Percentiles rank a stretch among this genome's conserved stretches.
Evolutionary conservation across 805 yeast species (phyloP).

Genomic region (Zygotorulaspora chibaensis): DNA sequence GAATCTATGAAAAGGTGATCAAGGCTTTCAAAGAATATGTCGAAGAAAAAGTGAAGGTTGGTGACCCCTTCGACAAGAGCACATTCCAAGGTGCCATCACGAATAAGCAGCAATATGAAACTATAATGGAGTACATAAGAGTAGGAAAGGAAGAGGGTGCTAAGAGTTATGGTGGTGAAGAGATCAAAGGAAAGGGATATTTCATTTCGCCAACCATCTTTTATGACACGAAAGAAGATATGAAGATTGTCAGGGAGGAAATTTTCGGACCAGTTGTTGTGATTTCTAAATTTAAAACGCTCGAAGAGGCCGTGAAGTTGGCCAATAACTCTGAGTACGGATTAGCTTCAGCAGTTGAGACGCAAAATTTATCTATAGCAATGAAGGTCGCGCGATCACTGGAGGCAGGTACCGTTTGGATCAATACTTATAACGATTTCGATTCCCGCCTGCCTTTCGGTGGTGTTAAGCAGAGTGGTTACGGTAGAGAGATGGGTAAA

Average conservation of each 20-base stretch:
- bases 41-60: constrained; percentile 56
- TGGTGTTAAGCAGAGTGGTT: constrained; percentile 75
- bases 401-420: constrained; percentile 75
- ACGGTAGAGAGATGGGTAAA: constrained; percentile 83
- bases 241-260: constrained; percentile 66
- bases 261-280: constrained; percentile 80
- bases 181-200: constrained; percentile 61
- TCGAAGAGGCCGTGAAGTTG: constrained; percentile 59
- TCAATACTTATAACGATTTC: constrained; percentile 77
- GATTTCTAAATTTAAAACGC: constrained; percentile 59
- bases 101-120: constrained; percentile 62
- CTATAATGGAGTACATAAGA: constrained; percentile 63
- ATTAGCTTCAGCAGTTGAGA: constrained; percentile 78
- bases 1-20: constrained; percentile 59
- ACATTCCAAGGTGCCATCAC: constrained; percentile 78
- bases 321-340: constrained; percentile 75
- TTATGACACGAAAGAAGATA: constrained; percentile 58
- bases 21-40: constrained; percentile 54
- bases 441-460: constrained; percentile 75
- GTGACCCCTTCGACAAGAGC: constrained; percentile 67
- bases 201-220: constrained; percentile 72
- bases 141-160: constrained; percentile 68
- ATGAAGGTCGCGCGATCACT: constrained; percentile 58
- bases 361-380: constrained; percentile 58
- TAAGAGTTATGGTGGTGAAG: constrained; percentile 66